Percentiles rank a stretch among this genome's conserved stretches.
phyloP scores from a whole-genome alignment of 495 filamentous ascomycete species.

The Aspergillus funiculosus region DNA sequence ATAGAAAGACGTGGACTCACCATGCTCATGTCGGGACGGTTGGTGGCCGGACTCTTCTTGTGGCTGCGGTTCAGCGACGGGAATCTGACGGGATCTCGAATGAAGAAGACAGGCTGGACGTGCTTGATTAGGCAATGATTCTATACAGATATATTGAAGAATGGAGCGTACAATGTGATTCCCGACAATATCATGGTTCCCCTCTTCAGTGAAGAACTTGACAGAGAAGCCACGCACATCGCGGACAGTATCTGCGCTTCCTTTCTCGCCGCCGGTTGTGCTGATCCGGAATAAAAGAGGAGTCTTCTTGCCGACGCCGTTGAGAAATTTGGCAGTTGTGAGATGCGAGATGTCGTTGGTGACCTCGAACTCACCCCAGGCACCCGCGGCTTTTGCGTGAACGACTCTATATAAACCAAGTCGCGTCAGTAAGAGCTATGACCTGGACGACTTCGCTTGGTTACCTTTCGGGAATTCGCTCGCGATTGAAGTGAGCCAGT shows the following conservation, averaged over 20 bases:
- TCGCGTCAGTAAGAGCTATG: not conserved
- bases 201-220: conserved; percentile 76
- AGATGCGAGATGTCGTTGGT: conserved; percentile 49
- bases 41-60: conserved; percentile 45
- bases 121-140: not conserved
- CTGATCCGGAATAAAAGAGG: conserved; percentile 55
- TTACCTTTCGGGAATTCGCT: conserved; percentile 44
- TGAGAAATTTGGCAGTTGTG: conserved; percentile 36
- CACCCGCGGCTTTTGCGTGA: conserved; percentile 58
- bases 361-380: conserved; percentile 57
- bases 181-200: conserved; percentile 58
- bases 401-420: conserved; percentile 42
- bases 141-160: not conserved
- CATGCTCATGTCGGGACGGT: conserved; percentile 46
- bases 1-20: conserved; percentile 13
- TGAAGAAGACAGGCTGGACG: conserved; percentile 44
- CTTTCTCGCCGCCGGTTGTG: conserved; percentile 59
- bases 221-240: conserved; percentile 63
- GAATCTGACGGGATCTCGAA: conserved; percentile 51
- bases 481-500: conserved; percentile 54
- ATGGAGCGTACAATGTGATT: conserved; percentile 26
- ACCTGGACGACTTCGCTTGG: no score
- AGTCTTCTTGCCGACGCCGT: conserved; percentile 57
- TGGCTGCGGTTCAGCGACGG: conserved; percentile 48
- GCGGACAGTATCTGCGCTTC: conserved; percentile 58